Conservation (phyloP, 2,329 filamentous ascomycete genomes). For the Rutstroemia sp. region DNA sequence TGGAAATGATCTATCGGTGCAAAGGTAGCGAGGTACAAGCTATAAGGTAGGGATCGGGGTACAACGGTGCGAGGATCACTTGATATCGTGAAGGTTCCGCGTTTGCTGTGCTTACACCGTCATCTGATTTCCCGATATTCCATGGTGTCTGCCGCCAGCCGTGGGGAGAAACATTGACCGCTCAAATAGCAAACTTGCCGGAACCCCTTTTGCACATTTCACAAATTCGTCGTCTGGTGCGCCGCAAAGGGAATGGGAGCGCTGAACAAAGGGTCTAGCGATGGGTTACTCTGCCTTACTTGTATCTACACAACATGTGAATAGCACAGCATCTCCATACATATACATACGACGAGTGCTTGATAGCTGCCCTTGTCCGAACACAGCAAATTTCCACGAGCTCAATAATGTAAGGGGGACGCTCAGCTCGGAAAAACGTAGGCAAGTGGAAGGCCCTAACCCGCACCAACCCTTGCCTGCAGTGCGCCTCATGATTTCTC, state of each 20-base stretch:
- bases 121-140: not conserved
- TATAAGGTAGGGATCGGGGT: not conserved
- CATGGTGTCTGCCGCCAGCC: not conserved
- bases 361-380: too few relatives aligned
- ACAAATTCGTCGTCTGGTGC: not conserved
- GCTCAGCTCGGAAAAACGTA: too few relatives aligned
- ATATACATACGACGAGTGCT: too few relatives aligned
- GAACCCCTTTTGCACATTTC: not conserved
- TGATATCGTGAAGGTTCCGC: conserved; percentile 7
- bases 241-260: too few relatives aligned
- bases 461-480: too few relatives aligned
- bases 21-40: not conserved
- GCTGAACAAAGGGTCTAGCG: not conserved
- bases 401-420: too few relatives aligned
- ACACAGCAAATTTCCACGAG: too few relatives aligned
- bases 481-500: too few relatives aligned
- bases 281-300: too few relatives aligned
- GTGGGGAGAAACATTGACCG: conserved; percentile 3
- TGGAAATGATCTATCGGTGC: not conserved
- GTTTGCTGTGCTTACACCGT: not conserved
- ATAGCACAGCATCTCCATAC: too few relatives aligned
- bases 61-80: not conserved
- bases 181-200: not conserved
- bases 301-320: not conserved
- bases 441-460: too few relatives aligned